Evolutionary conservation across 1,139 yeast species (phyloP).

Genomic region (Kurtzmaniella quercitrusa): DNA sequence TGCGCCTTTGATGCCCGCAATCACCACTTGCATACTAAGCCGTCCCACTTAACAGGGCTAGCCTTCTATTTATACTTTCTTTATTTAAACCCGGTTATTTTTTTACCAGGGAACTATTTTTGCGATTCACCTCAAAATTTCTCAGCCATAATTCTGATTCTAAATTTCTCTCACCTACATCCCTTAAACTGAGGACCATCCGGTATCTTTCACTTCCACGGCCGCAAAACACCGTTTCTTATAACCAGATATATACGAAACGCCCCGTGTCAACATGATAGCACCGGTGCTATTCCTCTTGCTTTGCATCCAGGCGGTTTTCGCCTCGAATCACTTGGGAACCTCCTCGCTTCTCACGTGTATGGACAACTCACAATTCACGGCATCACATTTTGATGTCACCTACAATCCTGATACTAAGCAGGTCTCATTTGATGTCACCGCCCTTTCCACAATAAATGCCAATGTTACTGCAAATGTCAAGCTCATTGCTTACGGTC

Average conservation of each 20-base stretch:
- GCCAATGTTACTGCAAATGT: constrained; percentile 69
- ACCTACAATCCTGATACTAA: constrained; percentile 61
- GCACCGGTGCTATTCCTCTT: constrained; percentile 2
- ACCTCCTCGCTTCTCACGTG: constrained; percentile 86
- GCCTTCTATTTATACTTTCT: neutral
- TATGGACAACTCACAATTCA: constrained; percentile 84
- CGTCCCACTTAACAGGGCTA: neutral
- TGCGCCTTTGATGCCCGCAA: neutral
- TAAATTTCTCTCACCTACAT: neutral
- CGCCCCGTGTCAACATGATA: neutral
- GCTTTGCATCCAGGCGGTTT: constrained; percentile 16
- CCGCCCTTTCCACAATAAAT: constrained; percentile 76
- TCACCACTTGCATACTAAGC: neutral
- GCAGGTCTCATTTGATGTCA: constrained; percentile 62
- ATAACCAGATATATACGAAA: neutral
- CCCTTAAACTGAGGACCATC: neutral
- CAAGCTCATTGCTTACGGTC: constrained; percentile 80
- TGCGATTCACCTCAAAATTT: neutral
- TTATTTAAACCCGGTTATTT: neutral
- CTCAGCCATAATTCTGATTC: neutral
- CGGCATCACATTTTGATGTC: constrained; percentile 85
- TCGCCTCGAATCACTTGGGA: constrained; percentile 26
- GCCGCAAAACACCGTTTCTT: neutral
- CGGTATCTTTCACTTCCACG: neutral
- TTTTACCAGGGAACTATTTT: neutral